A percentile compares a stretch with the other conserved stretches of the same genome.
Evolutionary conservation across 345 rosid species (phyloP).

Genomic region (Lenwebbia sp.): DNA sequence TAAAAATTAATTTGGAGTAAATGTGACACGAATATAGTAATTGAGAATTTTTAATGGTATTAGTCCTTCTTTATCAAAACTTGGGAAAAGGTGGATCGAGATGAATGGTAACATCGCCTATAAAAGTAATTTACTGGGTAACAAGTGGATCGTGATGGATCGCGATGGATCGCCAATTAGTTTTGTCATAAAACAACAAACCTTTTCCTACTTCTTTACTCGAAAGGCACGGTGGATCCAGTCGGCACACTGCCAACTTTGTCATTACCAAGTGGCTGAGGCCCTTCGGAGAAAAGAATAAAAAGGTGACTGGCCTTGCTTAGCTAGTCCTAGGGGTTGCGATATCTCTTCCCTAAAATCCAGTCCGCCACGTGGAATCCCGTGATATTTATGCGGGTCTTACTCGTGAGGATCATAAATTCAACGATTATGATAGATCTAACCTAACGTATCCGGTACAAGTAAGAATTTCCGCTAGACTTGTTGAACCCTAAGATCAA

Average conservation of each 20-base stretch:
- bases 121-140: not conserved
- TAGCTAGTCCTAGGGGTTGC: not conserved
- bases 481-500: too few species aligned
- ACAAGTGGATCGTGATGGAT: not conserved
- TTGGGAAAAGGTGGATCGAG: not conserved
- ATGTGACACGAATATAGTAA: fast-evolving
- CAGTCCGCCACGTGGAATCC: fast-evolving
- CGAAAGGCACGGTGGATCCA: not conserved
- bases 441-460: too few species aligned
- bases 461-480: too few species aligned
- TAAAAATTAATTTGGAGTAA: too few species aligned
- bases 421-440: not conserved
- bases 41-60: fast-evolving
- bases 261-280: not conserved
- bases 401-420: not conserved
- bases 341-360: too few species aligned
- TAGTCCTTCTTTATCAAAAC: too few species aligned
- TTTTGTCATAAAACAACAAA: too few species aligned
- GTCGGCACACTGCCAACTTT: not conserved
- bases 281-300: not conserved
- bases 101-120: not conserved
- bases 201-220: too few species aligned
- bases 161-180: not conserved
- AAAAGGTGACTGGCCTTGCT: not conserved
- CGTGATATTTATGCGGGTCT: not conserved